Percentiles rank a stretch among this genome's conserved stretches.
Conservation (phyloP, 2,329 filamentous ascomycete species). For the Ceratocystiopsis minuta region DNA sequence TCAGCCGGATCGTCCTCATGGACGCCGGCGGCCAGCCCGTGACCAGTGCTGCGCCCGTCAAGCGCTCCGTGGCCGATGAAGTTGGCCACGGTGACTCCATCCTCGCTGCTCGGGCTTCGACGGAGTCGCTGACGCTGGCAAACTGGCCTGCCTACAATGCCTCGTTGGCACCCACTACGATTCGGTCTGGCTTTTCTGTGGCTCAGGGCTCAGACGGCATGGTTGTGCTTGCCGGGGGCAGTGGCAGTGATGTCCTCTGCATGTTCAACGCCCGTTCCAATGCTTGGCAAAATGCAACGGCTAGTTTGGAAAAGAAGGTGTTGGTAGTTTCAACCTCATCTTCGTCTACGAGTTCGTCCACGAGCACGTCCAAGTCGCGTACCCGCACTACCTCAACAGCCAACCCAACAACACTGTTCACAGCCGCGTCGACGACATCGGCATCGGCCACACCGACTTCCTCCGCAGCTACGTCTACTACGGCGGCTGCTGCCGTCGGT, state of each 20-base stretch:
- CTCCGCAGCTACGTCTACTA: slow-evolving; percentile 14
- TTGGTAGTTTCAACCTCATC: slow-evolving; percentile 10
- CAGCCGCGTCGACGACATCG: slow-evolving; percentile 9
- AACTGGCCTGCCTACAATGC: slow-evolving; percentile 68
- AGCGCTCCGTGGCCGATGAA: slow-evolving; percentile 2
- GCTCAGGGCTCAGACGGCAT: slow-evolving; percentile 48
- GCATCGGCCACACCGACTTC: slow-evolving; percentile 3
- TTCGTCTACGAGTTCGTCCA: slow-evolving; percentile 7
- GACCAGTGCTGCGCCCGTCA: slow-evolving; percentile 14
- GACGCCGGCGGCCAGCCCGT: slow-evolving; percentile 38
- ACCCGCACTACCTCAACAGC: slow-evolving; percentile 12
- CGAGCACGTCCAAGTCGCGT: slow-evolving; percentile 15
- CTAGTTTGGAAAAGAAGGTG: slow-evolving; percentile 27
- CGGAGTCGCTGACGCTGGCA: slow-evolving; percentile 28
- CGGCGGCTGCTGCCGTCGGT: slow-evolving; percentile 6
- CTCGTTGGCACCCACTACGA: slow-evolving; percentile 47
- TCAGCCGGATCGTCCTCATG: slow-evolving; percentile 51
- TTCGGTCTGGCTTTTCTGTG: slow-evolving; percentile 51
- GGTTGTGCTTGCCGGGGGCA: slow-evolving; percentile 64
- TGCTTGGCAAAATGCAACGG: slow-evolving; percentile 56
- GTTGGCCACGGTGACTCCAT: neutral
- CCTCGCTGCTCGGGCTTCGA: slow-evolving; percentile 10
- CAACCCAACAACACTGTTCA: slow-evolving; percentile 5
- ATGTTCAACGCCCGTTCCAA: slow-evolving; percentile 66
- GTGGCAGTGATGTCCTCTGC: slow-evolving; percentile 43